Conservation (phyloP, 495 filamentous ascomycete genomes). For the Sphaerosporella brunnea region DNA sequence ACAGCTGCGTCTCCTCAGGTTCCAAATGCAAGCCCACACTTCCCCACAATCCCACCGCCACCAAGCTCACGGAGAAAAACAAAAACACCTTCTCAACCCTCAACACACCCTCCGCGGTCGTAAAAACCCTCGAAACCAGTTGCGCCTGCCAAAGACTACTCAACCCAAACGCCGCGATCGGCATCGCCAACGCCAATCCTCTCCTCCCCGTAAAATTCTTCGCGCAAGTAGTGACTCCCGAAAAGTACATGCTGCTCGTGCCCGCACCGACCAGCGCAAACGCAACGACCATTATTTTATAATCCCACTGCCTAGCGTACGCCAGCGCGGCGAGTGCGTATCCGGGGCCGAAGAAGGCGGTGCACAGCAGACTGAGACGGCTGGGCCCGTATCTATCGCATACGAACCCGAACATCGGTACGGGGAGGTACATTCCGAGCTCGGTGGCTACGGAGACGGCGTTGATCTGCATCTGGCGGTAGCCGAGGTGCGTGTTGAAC, state of each 20-base stretch:
- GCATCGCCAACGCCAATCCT: constrained; percentile 71
- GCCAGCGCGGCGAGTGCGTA: constrained; percentile 69
- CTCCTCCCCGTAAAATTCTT: constrained; percentile 82
- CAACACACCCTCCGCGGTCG: constrained; percentile 53
- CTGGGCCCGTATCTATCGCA: constrained; percentile 76
- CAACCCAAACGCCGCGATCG: constrained; percentile 81
- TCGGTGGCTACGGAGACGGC: constrained; percentile 66
- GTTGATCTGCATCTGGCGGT: constrained; percentile 83
- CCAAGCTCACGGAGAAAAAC: constrained; percentile 51
- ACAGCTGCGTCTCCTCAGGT: constrained; percentile 33
- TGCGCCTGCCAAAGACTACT: constrained; percentile 93
- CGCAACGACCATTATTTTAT: constrained; percentile 62
- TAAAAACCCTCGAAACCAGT: constrained; percentile 61
- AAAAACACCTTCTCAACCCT: constrained; percentile 76
- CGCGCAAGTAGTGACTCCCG: constrained; percentile 76
- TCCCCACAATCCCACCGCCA: constrained; percentile 54
- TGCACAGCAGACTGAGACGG: constrained; percentile 52
- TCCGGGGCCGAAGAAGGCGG: constrained; percentile 54
- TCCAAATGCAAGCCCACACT: constrained; percentile 50
- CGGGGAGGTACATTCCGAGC: constrained; percentile 72
- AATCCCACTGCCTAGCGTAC: constrained; percentile 55
- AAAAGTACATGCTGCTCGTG: constrained; percentile 72
- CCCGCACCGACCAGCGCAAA: constrained; percentile 67
- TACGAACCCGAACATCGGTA: constrained; percentile 72
- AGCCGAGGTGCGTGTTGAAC: constrained; percentile 65